Base-by-base conservation (phyloP, 805 yeast genomes). In the Priceomyces melissophilus region DNA sequence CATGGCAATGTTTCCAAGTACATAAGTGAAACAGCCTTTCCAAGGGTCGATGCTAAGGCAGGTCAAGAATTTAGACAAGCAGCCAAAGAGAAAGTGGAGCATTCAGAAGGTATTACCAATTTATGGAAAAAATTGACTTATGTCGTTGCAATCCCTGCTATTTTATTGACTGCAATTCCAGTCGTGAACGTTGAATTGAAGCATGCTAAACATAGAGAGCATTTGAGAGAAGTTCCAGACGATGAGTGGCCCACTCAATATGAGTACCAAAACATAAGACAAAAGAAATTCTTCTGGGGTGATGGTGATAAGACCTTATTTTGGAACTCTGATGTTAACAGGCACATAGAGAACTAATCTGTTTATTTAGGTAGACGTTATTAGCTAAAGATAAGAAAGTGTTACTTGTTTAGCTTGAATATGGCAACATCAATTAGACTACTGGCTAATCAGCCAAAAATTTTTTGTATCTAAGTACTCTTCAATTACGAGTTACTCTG, bases 241-340 rank as follows among this genome's bases (percentile, higher is more conserved):
- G 91, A 84, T 55, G 95, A 90, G 63, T 87, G 96, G 89, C 97
- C 97, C 60, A 71, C 66, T 47, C 93, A 85, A 69, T 87, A 87
- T 75, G 90, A 82, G 57, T 93, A 80, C 81, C 90, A 84, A 77
- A 93, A 93, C 78, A 67, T 89, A 56, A 87, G 98, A 81, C 63
- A 66, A 62, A 83, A 81, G 67, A 82, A 85, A 63, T 91, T 79
- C 79, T 91, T 89, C 84, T 93, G 98, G 98, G 99, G 99, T 63
- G 91, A 93, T 63, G 98, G 99, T 65, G 96, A 90, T 77, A 82
- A 87, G 79, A 88, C 98, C 48, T 73, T 84, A 63, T 93, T 93
- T 85, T 93, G 99, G 99, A 88, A 88, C 76, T 76, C 87, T 39
- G 85, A 80, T 58, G 78, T 86, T 62, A 91, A 91, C 86, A 87